Evolutionary conservation across 345 rosid species (phyloP).

Genomic region (Rhodamnia argentea): DNA sequence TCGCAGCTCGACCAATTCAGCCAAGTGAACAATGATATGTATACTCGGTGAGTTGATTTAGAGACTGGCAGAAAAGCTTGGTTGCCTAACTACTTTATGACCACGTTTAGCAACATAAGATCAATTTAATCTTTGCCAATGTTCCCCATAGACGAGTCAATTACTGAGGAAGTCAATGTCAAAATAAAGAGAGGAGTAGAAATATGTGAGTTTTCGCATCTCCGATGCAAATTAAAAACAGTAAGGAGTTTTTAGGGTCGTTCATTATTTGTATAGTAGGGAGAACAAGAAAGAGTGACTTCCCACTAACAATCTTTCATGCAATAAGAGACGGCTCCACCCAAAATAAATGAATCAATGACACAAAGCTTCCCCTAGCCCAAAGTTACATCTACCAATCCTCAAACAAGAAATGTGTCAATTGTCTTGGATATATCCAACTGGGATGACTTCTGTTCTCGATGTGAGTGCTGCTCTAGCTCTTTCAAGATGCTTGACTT

Average conservation of each 20-base stretch:
- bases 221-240: neutral
- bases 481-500: neutral
- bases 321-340: neutral
- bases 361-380: neutral
- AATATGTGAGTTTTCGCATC: neutral
- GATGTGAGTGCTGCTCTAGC: neutral
- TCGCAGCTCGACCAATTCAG: neutral
- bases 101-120: neutral
- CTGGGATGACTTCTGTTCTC: neutral
- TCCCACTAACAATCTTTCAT: neutral
- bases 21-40: neutral
- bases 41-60: neutral
- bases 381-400: neutral
- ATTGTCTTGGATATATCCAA: neutral
- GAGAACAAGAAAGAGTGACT: neutral
- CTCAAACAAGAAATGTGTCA: neutral
- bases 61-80: neutral
- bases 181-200: neutral
- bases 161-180: too few relatives aligned
- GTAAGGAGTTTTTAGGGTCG: neutral
- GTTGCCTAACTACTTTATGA: neutral
- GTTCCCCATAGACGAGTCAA: too few relatives aligned
- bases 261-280: neutral
- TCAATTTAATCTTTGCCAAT: too few relatives aligned
- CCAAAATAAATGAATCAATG: neutral